Evolutionary conservation across 352 stramenopile genomes (phyloP).

Genomic region (Globisporangium cystogenes): DNA sequence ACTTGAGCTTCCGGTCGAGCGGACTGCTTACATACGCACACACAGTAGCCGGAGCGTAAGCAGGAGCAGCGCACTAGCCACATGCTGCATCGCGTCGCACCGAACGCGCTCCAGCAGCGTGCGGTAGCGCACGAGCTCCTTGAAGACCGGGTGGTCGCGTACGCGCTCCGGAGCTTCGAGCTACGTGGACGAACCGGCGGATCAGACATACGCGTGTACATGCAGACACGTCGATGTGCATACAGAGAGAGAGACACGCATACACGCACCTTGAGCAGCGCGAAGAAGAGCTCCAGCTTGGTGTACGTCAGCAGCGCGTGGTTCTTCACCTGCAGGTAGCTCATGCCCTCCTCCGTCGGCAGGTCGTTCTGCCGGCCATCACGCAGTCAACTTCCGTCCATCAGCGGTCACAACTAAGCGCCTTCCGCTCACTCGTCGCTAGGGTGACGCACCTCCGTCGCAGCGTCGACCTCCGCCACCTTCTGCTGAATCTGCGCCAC

Average conservation of each 20-base stretch:
- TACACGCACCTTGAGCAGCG: conserved; percentile 60
- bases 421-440: not conserved
- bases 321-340: conserved; percentile 86
- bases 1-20: conserved; percentile 85
- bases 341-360: conserved; percentile 57
- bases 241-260: too few species aligned
- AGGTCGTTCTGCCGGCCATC: conserved; percentile 37
- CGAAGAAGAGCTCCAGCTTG: conserved; percentile 85
- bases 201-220: not conserved
- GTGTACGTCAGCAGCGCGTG: conserved; percentile 83
- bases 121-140: conserved; percentile 80
- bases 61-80: not conserved
- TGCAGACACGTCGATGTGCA: too few species aligned
- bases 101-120: conserved; percentile 82
- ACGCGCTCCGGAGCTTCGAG: conserved; percentile 65
- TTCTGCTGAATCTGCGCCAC: conserved; percentile 51
- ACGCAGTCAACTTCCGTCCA: not conserved
- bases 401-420: not conserved
- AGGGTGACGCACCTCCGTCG: conserved; percentile 34
- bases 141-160: conserved; percentile 77
- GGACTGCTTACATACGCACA: conserved; percentile 22
- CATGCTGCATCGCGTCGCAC: conserved; percentile 11
- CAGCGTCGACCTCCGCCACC: conserved; percentile 31
- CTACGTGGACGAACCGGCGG: conserved; percentile 12
- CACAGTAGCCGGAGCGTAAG: not conserved